Evolutionary conservation across 2,329 filamentous ascomycete species (phyloP), one percentile per base, ranked within the genome.

Genomic region (Thermoascus crustaceus): DNA sequence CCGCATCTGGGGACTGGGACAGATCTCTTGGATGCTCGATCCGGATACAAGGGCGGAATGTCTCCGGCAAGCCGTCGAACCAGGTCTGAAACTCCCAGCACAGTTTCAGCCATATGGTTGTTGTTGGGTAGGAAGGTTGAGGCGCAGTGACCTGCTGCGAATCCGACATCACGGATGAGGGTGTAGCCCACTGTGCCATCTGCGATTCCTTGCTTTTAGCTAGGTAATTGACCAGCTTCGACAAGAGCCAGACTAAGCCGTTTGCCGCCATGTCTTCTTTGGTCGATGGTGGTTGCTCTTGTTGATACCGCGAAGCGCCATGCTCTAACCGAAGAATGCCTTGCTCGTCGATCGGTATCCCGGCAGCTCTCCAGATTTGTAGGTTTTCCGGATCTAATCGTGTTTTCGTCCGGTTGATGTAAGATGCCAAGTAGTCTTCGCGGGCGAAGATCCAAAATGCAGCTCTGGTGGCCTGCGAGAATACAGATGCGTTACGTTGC

Each of bases 371-470:
- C 76, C 77, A 82, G 9, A 81, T 61, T 0, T 63, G 49, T 4
- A 77, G 47, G 34, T 80, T 73, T 20, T 68, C 67, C 0, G 76
- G 70, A 35, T 79, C 70, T 2, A 80, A 60, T 19, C 74, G 67
- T 2, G 76, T 78, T 13, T 68, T 63, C 1, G 64, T 66, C 40
- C 75, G 72, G 42, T 73, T 77, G 39, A 77, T 76, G 45, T 73
- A 78, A 22, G 76, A 75, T 37, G 71, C 69, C 7, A 78, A 58
- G 57, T 78, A 75, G 42, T 80, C 76, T 44, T 78, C 72, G 6
- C 75, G 65, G 8, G 74, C 75, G 44, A 80, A 72, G 39, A 77
- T 77, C 76, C 76, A 80, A 48, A 80, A 80, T 0, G 71, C 73
- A 2, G 75, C 73, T 45, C 62, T 64, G 9, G 73, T 63, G 3